A percentile compares a stretch with the other conserved stretches of the same genome.
Conservation (phyloP, 169 alveolate species). For the Plasmodium blacklocki region DNA sequence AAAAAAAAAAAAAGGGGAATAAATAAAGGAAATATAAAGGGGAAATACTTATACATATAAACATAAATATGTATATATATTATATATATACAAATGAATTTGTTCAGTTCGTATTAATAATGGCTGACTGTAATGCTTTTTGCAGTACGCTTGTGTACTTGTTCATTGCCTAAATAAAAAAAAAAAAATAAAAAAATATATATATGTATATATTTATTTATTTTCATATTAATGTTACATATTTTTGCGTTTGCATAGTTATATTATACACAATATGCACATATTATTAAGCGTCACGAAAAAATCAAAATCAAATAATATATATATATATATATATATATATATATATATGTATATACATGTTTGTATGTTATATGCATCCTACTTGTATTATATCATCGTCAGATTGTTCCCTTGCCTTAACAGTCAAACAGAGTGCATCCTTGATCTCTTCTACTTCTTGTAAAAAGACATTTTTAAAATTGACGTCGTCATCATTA, state of each 20-base stretch:
- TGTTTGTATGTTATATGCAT: too few relatives aligned
- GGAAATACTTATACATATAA: not conserved
- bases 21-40: not conserved
- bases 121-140: slow-evolving; percentile 64
- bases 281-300: not conserved
- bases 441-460: slow-evolving; percentile 61
- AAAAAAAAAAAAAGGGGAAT: too few relatives aligned
- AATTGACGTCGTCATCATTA: slow-evolving; percentile 39
- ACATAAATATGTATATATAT: not conserved
- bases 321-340: not conserved
- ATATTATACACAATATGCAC: too few relatives aligned
- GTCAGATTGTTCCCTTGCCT: slow-evolving; percentile 72
- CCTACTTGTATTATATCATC: slow-evolving; percentile 67
- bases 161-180: slow-evolving; percentile 52
- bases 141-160: slow-evolving; percentile 65
- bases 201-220: too few relatives aligned
- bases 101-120: slow-evolving; percentile 11
- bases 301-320: not conserved
- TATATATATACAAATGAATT: not conserved
- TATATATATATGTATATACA: too few relatives aligned
- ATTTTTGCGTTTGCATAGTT: too few relatives aligned
- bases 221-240: too few relatives aligned
- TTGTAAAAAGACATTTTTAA: slow-evolving; percentile 36
- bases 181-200: not conserved
- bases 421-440: slow-evolving; percentile 51